Base-by-base conservation (phyloP, 176 grass and related monocot genomes). In the Alopecurus myosuroides region DNA sequence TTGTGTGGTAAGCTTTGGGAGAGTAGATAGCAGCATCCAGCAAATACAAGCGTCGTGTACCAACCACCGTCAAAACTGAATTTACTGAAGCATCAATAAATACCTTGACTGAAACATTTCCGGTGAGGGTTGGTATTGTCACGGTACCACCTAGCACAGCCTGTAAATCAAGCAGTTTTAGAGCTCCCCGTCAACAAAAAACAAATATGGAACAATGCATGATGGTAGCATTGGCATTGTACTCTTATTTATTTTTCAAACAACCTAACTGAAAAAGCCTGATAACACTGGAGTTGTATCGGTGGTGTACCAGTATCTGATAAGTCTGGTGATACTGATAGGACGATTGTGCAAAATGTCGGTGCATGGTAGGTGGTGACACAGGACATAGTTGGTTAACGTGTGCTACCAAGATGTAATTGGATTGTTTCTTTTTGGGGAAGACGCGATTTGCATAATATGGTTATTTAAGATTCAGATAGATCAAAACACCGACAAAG, bases 51-150 rank as follows among this genome's bases (percentile, higher is more conserved):
- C 63, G 53, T 46, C 60, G 77, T 35, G 25, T 45, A 44, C 9
- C 18, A 70, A 60, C 37, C 51, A 60, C 37, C 51, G 44, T 3
- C 5, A 70, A 68, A 50, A 74, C 35, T 72, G 20, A 84, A 58
- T 65, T 50, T 80, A 44, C 17, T 23, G 4, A 76, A 70, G 51
- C 69, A 73, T 46, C 22, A 63, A 79, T 2, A 0, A 49, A 87
- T 56, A 92, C 94, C 92, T 97, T 97, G 42, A 97, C 85, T 84
- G 92, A 90, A 89, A 94, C 94, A 87, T 97, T 81, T 83, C 94
- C 94, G 25, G 94, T 92, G 35, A 97, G 94, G 46, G 94, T 97
- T 57, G 94, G 94, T 71, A 97, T 90, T 9, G 73, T 76, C 37
- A 92, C 84, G 46, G 79, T 94, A 84, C 92, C 94, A 87, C 94